Evolutionary conservation across 176 grass and related monocot genomes (phyloP).

Genomic region (Guadua angustifolia): DNA sequence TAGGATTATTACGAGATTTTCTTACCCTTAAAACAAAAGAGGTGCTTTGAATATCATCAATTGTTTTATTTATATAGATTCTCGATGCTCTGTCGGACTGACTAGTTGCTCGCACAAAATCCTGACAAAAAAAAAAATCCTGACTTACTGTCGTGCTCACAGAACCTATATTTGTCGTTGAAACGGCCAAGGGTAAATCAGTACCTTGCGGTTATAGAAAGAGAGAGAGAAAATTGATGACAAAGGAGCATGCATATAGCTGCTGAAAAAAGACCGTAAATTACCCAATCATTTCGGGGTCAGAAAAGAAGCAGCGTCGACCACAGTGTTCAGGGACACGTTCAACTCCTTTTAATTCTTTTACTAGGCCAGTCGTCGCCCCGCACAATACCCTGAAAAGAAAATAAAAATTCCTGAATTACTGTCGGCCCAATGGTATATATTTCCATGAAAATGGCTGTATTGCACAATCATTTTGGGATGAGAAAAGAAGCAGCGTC

Average conservation of each 20-base stretch:
- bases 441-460: no score
- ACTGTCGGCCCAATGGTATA: no score
- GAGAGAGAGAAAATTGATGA: neutral
- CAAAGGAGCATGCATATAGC: neutral
- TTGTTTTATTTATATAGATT: neutral
- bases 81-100: neutral
- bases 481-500: neutral
- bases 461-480: neutral
- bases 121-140: no score
- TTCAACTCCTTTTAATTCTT: neutral
- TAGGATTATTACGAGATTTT: no score
- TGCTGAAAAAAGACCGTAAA: neutral
- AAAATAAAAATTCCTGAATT: no score
- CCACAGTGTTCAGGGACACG: neutral
- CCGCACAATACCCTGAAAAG: no score
- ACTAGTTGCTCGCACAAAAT: neutral
- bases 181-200: no score
- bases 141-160: no score
- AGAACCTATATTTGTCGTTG: no score
- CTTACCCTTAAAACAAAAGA: no score
- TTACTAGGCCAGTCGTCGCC: neutral
- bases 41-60: no score
- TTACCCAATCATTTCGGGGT: neutral
- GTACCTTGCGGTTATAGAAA: no score
- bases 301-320: conserved; percentile 3